Evolutionary conservation across 2,329 filamentous ascomycete species (phyloP).

Genomic region (Fusarium nanum): DNA sequence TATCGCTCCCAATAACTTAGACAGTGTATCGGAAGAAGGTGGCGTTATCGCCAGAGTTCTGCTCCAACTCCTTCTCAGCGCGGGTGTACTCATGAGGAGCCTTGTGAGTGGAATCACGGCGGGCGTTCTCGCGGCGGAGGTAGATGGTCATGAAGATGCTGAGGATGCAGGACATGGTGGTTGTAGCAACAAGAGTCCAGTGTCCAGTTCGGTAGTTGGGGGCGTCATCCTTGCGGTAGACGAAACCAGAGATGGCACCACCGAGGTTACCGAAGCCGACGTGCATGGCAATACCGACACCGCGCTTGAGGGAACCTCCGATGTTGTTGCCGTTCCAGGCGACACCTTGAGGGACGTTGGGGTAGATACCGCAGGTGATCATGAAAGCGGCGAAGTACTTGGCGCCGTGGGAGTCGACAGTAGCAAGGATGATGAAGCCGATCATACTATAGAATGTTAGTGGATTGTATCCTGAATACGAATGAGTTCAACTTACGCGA

Average conservation of each 20-base stretch:
- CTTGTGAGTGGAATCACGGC: conserved; percentile 62
- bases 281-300: conserved; percentile 64
- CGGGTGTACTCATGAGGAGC: conserved; percentile 62
- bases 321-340: conserved; percentile 47
- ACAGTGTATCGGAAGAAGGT: conserved; percentile 66
- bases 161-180: conserved; percentile 63
- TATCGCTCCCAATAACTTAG: conserved; percentile 45
- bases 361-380: conserved; percentile 57
- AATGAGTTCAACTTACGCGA: conserved; percentile 47
- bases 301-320: conserved; percentile 9
- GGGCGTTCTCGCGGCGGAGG: conserved; percentile 66
- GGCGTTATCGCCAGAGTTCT: conserved; percentile 67
- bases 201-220: conserved; percentile 70
- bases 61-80: conserved; percentile 64
- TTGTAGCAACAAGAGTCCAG: conserved; percentile 66
- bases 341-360: conserved; percentile 66
- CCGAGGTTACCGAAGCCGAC: conserved; percentile 59
- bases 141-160: conserved; percentile 68
- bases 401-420: conserved; percentile 51
- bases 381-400: conserved; percentile 63
- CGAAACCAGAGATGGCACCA: conserved; percentile 51
- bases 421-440: conserved; percentile 51
- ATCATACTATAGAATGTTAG: conserved; percentile 46
- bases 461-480: background rate
- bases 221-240: conserved; percentile 55